These are phyloP conservation scores for Amylostereum chailletii DNA, from an alignment of 1,284 basidiomycete species.

Conservation along the genomic window DNA sequence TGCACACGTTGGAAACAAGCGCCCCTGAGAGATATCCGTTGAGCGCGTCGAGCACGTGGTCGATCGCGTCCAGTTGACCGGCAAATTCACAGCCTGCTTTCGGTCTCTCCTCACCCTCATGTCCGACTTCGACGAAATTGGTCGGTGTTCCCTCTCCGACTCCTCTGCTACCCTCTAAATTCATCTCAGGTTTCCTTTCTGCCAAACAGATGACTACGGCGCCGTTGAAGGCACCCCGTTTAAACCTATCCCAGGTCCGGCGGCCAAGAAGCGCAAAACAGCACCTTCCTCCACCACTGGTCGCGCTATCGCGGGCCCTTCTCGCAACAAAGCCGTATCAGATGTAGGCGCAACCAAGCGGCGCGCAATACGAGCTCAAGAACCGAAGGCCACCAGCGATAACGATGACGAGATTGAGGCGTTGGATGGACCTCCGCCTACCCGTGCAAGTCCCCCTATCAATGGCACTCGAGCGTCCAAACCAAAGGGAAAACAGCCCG, in stretches of 20 bases:
- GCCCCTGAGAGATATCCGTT: background rate
- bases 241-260: constrained; percentile 2
- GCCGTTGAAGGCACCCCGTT: constrained; percentile 18
- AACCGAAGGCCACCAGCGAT: constrained; percentile 6
- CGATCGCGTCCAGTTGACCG: background rate
- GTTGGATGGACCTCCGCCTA: constrained; percentile 5
- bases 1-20: background rate
- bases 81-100: background rate
- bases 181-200: background rate
- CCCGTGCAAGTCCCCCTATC: background rate
- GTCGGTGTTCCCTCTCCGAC: constrained; percentile 8
- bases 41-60: background rate
- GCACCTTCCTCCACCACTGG: constrained; percentile 8
- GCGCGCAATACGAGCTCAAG: background rate
- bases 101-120: background rate
- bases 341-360: background rate
- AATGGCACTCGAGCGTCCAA: constrained; percentile 3
- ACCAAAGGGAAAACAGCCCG: constrained; percentile 9
- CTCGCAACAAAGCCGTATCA: constrained; percentile 6
- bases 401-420: constrained; percentile 13
- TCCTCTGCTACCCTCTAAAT: background rate
- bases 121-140: constrained; percentile 15
- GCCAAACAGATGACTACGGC: constrained; percentile 10
- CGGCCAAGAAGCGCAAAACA: constrained; percentile 12
- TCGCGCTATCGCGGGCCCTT: constrained; percentile 17